Percentiles rank a stretch among this genome's conserved stretches.
phyloP scores from a whole-genome alignment of 257 asterid genomes.

The Linderniella brevidens region DNA sequence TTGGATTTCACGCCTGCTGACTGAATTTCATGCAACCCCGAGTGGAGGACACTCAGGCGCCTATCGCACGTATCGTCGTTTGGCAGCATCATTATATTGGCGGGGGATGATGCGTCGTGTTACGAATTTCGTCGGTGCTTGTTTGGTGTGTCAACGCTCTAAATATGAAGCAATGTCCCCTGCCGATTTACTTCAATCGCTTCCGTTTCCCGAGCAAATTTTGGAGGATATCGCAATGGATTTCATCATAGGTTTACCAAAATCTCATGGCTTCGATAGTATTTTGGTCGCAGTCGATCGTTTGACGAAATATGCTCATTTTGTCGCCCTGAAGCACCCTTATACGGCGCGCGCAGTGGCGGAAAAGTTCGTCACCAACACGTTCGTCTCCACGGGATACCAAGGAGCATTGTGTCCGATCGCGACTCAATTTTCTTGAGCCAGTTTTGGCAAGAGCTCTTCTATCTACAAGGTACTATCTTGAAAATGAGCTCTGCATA shows the following conservation, averaged over 20 bases:
- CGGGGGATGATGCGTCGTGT: neutral
- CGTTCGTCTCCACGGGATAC: neutral
- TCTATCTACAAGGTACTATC: neutral
- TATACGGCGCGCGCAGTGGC: neutral
- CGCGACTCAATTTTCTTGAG: slow-evolving; percentile 1
- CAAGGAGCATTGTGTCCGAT: neutral
- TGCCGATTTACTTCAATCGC: neutral
- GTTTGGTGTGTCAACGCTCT: neutral
- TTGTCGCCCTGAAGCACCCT: neutral
- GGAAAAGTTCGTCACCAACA: neutral
- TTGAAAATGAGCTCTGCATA: neutral
- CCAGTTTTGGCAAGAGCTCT: neutral
- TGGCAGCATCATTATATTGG: neutral
- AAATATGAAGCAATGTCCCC: neutral
- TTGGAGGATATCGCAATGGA: neutral
- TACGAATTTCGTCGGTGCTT: neutral
- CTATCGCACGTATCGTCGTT: no score
- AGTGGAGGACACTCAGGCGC: neutral
- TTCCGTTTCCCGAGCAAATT: neutral
- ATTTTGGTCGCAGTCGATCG: neutral
- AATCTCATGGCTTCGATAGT: neutral
- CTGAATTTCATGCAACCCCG: no score
- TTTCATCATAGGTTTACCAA: neutral
- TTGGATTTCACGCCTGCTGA: no score
- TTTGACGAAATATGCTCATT: neutral